These are phyloP conservation scores for Apiospora hydei DNA, from an alignment of 2,329 filamentous ascomycete species.

Conservation along the genomic window DNA sequence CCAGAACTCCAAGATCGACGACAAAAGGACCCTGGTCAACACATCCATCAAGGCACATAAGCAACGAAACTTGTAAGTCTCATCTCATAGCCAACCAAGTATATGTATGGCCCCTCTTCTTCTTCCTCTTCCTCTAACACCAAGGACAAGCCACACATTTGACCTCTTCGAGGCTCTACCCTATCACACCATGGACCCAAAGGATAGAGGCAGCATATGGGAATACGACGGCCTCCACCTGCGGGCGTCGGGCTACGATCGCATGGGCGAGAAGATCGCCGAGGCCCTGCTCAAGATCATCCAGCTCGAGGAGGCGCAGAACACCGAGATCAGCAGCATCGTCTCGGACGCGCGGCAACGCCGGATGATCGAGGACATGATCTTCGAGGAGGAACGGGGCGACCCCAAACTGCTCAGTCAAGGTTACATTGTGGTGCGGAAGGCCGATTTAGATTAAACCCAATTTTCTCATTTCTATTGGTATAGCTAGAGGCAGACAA, in stretches of 20 bases:
- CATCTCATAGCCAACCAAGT: background rate
- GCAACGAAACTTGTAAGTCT: conserved; percentile 59
- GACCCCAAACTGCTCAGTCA: conserved; percentile 54
- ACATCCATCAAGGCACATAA: conserved; percentile 57
- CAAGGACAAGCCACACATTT: conserved; percentile 56
- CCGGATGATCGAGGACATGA: conserved; percentile 47
- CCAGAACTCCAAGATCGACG: conserved; percentile 39
- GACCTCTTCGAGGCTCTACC: conserved; percentile 64
- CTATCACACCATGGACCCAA: conserved; percentile 56
- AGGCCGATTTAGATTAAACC: conserved; percentile 57
- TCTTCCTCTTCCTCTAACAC: background rate
- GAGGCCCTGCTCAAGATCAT: conserved; percentile 58
- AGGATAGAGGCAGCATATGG: conserved; percentile 60
- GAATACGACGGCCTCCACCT: conserved; percentile 66
- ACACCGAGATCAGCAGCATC: conserved; percentile 41
- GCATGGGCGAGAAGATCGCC: conserved; percentile 66
- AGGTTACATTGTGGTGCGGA: conserved; percentile 62
- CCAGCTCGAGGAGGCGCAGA: conserved; percentile 41
- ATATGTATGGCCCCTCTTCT: background rate
- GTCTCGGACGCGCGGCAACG: conserved; percentile 37
- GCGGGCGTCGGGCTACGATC: conserved; percentile 64
- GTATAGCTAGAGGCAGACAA: conserved; percentile 19
- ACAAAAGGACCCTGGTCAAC: conserved; percentile 57
- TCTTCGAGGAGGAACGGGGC: conserved; percentile 59
- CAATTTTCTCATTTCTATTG: conserved; percentile 31